Conservation (phyloP, 1,284 basidiomycete species). For the Neonothopanus nambi region DNA sequence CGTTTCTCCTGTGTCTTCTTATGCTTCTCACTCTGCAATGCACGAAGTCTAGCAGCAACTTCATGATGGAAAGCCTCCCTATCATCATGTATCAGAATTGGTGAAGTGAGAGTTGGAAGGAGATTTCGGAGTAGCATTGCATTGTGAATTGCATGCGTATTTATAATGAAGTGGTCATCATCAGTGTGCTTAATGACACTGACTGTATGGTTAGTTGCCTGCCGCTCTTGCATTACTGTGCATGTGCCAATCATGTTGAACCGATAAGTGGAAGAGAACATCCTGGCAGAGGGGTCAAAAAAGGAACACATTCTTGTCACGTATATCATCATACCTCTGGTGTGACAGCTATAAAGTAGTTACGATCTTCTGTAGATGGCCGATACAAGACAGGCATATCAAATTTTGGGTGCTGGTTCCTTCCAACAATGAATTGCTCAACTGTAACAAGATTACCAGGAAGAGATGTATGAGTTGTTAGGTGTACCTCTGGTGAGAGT, state of each 20-base stretch:
- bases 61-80: not conserved
- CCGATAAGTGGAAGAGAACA: constrained; percentile 26
- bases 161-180: constrained; percentile 18
- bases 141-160: constrained; percentile 26
- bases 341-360: not conserved
- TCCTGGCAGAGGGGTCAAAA: constrained; percentile 14
- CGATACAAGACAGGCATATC: constrained; percentile 1
- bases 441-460: not conserved
- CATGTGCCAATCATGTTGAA: constrained; percentile 26
- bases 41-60: not conserved
- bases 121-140: constrained; percentile 20
- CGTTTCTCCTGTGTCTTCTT: constrained; percentile 1
- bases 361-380: not conserved
- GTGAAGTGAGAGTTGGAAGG: constrained; percentile 46
- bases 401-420: not conserved
- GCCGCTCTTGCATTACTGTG: not conserved
- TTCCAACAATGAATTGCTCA: not conserved
- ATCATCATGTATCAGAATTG: constrained; percentile 9
- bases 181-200: constrained; percentile 13
- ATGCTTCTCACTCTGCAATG: not conserved
- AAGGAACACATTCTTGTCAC: no score
- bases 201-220: not conserved
- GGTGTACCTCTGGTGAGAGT: not conserved
- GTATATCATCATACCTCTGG: not conserved
- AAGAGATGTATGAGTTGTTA: not conserved